phyloP scores from a whole-genome alignment of 257 asterid species.

The Vinca minor region DNA sequence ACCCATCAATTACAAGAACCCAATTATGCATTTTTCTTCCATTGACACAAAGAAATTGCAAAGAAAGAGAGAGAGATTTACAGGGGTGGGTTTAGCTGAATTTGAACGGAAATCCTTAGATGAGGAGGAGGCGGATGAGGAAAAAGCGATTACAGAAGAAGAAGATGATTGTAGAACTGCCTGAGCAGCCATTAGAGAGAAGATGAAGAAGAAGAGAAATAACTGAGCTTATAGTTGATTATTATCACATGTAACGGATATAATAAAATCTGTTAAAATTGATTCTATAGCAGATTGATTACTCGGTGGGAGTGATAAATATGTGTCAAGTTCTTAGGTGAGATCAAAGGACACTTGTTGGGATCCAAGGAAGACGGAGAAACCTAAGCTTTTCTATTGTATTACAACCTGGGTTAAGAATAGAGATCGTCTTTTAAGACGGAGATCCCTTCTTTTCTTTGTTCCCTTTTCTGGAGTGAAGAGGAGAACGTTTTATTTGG shows the following conservation, averaged over 20 bases:
- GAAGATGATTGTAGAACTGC: slow-evolving; percentile 17
- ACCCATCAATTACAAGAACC: slow-evolving; percentile 14
- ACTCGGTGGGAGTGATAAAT: too few relatives aligned
- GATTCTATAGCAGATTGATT: too few relatives aligned
- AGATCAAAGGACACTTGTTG: too few relatives aligned
- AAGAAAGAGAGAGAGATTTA: not conserved
- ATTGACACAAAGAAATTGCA: not conserved
- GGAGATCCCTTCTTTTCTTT: too few relatives aligned
- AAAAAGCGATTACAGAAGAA: slow-evolving; percentile 4
- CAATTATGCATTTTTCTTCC: not conserved
- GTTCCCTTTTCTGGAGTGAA: too few relatives aligned
- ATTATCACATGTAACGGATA: not conserved
- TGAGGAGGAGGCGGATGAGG: too few relatives aligned
- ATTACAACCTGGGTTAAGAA: too few relatives aligned
- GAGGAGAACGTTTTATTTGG: too few relatives aligned
- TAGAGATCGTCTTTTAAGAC: too few relatives aligned
- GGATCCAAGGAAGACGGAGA: slow-evolving; percentile 44
- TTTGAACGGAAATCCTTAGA: slow-evolving; percentile 9
- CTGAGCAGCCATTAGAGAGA: slow-evolving; percentile 36
- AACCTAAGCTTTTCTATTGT: slow-evolving; percentile 19
- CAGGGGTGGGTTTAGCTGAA: slow-evolving; percentile 7
- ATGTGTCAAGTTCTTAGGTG: too few relatives aligned
- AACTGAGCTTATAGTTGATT: too few relatives aligned
- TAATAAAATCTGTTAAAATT: too few relatives aligned
- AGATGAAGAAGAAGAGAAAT: not conserved